Evolutionary conservation across 495 filamentous ascomycete genomes (phyloP).

Genomic region (Ascodesmis nigricans): DNA sequence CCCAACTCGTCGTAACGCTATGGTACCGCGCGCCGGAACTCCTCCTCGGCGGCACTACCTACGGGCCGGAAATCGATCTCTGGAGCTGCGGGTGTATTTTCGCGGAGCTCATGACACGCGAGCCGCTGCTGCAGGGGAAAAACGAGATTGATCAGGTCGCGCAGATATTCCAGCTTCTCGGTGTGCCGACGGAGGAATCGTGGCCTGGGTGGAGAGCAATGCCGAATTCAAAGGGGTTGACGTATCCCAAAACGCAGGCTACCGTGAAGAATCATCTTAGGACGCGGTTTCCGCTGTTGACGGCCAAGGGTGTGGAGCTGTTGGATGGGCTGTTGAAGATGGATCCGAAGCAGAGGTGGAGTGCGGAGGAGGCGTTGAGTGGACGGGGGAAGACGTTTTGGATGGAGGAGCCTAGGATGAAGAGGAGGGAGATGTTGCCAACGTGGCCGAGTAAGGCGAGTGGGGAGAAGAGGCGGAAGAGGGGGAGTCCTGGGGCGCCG

Average conservation of each 20-base stretch:
- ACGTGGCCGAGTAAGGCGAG: constrained; percentile 89
- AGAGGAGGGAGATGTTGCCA: constrained; percentile 67
- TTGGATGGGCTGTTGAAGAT: constrained; percentile 47
- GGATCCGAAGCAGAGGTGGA: constrained; percentile 49
- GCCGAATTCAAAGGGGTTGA: constrained; percentile 68
- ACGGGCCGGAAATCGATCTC: constrained; percentile 64
- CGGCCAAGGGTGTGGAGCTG: constrained; percentile 46
- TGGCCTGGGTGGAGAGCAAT: constrained; percentile 80
- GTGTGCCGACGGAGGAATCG: constrained; percentile 61
- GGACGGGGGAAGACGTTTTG: constrained; percentile 84
- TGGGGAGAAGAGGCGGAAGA: constrained; percentile 56
- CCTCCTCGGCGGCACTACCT: constrained; percentile 57
- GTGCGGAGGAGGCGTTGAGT: constrained; percentile 42
- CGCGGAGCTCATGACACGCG: constrained; percentile 66
- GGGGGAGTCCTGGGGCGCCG: constrained; percentile 71
- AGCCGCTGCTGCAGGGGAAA: constrained; percentile 71
- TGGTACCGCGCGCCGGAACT: constrained; percentile 93
- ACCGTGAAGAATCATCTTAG: constrained; percentile 31
- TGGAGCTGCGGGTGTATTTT: constrained; percentile 97
- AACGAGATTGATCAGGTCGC: constrained; percentile 72
- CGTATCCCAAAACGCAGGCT: constrained; percentile 37
- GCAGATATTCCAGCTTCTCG: constrained; percentile 70
- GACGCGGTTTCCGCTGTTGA: constrained; percentile 60
- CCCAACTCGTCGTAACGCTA: constrained; percentile 84
- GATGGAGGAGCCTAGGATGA: constrained; percentile 67